phyloP scores from a whole-genome alignment of 768 basidiomycete species.

The Pulveroboletus sp. region DNA sequence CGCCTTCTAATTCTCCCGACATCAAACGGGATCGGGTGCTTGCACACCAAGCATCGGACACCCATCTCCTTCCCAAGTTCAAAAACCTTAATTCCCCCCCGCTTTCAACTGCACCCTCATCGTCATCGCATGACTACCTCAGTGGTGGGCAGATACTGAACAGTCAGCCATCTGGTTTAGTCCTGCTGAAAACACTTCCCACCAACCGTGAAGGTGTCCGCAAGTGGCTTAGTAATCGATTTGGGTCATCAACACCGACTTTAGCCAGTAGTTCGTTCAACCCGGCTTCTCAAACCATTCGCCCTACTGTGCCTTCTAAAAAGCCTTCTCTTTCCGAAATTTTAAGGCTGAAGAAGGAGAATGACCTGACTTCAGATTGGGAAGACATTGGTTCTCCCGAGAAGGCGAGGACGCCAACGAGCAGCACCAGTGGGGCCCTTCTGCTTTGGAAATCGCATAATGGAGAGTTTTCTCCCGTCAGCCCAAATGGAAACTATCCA shows the following conservation, averaged over 20 bases:
- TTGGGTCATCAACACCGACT: constrained; percentile 41
- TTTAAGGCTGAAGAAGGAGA: constrained; percentile 51
- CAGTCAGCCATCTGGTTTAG: constrained; percentile 34
- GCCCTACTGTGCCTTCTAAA: constrained; percentile 42
- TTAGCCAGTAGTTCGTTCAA: constrained; percentile 34
- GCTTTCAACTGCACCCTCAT: constrained; percentile 40
- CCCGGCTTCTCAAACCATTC: constrained; percentile 30
- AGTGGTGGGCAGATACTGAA: constrained; percentile 26
- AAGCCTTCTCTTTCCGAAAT: constrained; percentile 68
- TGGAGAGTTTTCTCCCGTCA: constrained; percentile 28
- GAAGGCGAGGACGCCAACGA: constrained; percentile 48
- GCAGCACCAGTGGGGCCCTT: constrained; percentile 35
- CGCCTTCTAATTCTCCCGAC: constrained; percentile 48
- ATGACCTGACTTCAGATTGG: constrained; percentile 56
- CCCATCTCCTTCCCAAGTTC: constrained; percentile 55
- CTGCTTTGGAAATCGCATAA: constrained; percentile 23
- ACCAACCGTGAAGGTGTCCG: constrained; percentile 74
- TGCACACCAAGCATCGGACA: constrained; percentile 67
- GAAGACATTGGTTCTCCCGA: constrained; percentile 51
- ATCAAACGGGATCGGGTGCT: constrained; percentile 54
- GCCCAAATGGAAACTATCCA: constrained; percentile 24
- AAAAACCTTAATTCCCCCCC: constrained; percentile 37
- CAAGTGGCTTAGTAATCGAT: constrained; percentile 69
- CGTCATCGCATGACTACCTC: constrained; percentile 51
- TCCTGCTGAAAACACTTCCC: constrained; percentile 47